Evolutionary conservation across 2,329 filamentous ascomycete genomes (phyloP).

Genomic region (Colletotrichum truncatum): DNA sequence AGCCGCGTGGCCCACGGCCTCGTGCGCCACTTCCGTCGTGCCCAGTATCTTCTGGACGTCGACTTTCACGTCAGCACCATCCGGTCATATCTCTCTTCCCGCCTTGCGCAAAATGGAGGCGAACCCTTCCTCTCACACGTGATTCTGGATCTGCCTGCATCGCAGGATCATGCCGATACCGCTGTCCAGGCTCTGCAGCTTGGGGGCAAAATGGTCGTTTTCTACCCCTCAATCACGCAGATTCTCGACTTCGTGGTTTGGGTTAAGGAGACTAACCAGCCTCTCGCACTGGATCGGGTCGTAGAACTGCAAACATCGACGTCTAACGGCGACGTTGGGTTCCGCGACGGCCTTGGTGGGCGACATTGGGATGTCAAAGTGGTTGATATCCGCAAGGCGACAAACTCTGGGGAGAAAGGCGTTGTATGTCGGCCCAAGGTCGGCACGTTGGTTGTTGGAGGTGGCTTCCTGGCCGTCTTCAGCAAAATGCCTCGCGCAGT

Average conservation of each 20-base stretch:
- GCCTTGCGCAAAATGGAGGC: slow-evolving; percentile 51
- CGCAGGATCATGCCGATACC: slow-evolving; percentile 56
- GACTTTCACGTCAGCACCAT: slow-evolving; percentile 79
- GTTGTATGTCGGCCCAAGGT: slow-evolving; percentile 53
- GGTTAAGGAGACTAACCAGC: slow-evolving; percentile 62
- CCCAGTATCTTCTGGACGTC: slow-evolving; percentile 74
- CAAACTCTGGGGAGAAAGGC: slow-evolving; percentile 33
- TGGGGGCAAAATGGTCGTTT: slow-evolving; percentile 74
- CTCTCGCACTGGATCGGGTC: slow-evolving; percentile 64
- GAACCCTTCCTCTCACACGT: slow-evolving; percentile 76
- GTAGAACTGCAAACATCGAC: slow-evolving; percentile 63
- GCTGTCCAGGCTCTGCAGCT: slow-evolving; percentile 68
- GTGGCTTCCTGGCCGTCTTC: slow-evolving; percentile 51
- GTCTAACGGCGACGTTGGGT: slow-evolving; percentile 47
- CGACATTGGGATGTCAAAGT: slow-evolving; percentile 71
- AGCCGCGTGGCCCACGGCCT: slow-evolving; percentile 71
- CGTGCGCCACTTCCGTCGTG: slow-evolving; percentile 73
- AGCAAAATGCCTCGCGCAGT: background rate
- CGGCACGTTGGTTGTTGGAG: slow-evolving; percentile 48
- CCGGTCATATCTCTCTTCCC: slow-evolving; percentile 66
- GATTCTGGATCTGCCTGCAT: slow-evolving; percentile 77
- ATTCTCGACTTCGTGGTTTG: slow-evolving; percentile 70
- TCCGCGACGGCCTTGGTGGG: slow-evolving; percentile 58
- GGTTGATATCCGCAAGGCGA: slow-evolving; percentile 42
- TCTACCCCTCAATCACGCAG: slow-evolving; percentile 82